Percentiles rank a stretch among this genome's conserved stretches.
Evolutionary conservation across 768 basidiomycete species (phyloP).

Genomic region (Phallus indusiatus): DNA sequence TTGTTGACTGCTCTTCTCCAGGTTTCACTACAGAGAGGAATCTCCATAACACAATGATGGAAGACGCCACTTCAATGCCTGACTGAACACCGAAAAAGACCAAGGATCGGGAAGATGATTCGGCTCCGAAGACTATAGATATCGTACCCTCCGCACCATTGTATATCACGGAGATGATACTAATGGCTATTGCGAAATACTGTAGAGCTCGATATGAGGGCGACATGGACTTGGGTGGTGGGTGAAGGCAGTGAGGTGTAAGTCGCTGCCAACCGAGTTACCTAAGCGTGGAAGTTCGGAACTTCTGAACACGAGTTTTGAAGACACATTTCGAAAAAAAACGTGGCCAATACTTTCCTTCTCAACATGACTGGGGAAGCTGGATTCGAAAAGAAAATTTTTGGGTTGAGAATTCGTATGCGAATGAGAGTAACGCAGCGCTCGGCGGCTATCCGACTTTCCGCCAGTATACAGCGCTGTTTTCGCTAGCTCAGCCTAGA

Average conservation of each 20-base stretch:
- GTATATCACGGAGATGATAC: slow-evolving; percentile 31
- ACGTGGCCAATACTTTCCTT: too few relatives aligned
- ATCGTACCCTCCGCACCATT: slow-evolving; percentile 29
- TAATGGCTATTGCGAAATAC: slow-evolving; percentile 30
- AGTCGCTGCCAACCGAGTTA: too few relatives aligned
- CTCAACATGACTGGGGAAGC: too few relatives aligned
- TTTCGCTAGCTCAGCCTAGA: too few relatives aligned
- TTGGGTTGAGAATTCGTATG: too few relatives aligned
- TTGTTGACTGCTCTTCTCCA: slow-evolving; percentile 21
- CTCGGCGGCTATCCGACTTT: too few relatives aligned
- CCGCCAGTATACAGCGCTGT: too few relatives aligned
- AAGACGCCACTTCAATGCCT: slow-evolving; percentile 36
- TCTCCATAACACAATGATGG: slow-evolving; percentile 35
- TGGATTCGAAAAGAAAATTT: too few relatives aligned
- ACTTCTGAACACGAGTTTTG: too few relatives aligned
- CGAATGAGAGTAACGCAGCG: too few relatives aligned
- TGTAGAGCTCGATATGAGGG: slow-evolving; percentile 26
- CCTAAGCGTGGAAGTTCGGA: too few relatives aligned
- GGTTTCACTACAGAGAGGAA: slow-evolving; percentile 26
- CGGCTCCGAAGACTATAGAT: slow-evolving; percentile 35
- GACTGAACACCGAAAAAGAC: slow-evolving; percentile 43
- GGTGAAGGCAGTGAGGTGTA: not conserved
- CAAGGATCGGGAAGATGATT: slow-evolving; percentile 34
- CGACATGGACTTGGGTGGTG: not conserved
- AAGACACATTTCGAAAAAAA: too few relatives aligned